phyloP scores from a whole-genome alignment of 179 eudicot genomes.

The Gypsophila paniculata region DNA sequence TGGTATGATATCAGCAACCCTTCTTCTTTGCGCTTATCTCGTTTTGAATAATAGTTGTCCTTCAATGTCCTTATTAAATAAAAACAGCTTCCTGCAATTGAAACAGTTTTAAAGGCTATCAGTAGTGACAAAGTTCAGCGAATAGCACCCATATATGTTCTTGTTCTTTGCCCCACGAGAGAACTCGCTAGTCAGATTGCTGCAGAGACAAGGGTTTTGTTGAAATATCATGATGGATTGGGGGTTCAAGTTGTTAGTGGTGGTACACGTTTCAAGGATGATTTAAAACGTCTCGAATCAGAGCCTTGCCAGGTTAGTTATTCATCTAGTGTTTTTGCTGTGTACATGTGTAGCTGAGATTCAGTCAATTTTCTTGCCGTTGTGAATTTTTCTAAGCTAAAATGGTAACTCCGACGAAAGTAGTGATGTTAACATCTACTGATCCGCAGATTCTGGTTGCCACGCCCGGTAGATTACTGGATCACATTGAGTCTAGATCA shows the following conservation, averaged over 20 bases:
- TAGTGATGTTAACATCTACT: background rate
- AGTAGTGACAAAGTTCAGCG: constrained; percentile 36
- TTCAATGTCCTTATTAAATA: constrained; percentile 39
- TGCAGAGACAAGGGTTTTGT: constrained; percentile 79
- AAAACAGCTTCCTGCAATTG: constrained; percentile 96
- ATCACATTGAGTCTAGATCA: constrained; percentile 83
- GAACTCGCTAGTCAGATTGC: constrained; percentile 95
- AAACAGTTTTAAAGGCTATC: constrained; percentile 82
- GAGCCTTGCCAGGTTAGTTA: constrained; percentile 74
- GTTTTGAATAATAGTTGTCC: constrained; percentile 1
- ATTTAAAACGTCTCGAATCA: constrained; percentile 70
- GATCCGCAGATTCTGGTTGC: constrained; percentile 73
- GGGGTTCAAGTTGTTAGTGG: constrained; percentile 82
- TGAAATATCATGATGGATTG: constrained; percentile 77
- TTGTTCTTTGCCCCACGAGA: constrained; percentile 88
- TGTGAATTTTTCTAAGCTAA: background rate
- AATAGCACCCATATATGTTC: constrained; percentile 63
- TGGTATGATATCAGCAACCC: constrained; percentile 48
- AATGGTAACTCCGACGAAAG: background rate
- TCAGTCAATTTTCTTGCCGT: background rate
- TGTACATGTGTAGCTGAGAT: background rate
- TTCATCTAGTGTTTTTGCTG: constrained; percentile 11
- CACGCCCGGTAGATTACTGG: constrained; percentile 93
- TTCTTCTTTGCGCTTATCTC: constrained; percentile 1
- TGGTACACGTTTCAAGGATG: constrained; percentile 86